Base-by-base conservation (phyloP, 371 early-diverging fungal species). In the Rhizopus stolonifer region DNA sequence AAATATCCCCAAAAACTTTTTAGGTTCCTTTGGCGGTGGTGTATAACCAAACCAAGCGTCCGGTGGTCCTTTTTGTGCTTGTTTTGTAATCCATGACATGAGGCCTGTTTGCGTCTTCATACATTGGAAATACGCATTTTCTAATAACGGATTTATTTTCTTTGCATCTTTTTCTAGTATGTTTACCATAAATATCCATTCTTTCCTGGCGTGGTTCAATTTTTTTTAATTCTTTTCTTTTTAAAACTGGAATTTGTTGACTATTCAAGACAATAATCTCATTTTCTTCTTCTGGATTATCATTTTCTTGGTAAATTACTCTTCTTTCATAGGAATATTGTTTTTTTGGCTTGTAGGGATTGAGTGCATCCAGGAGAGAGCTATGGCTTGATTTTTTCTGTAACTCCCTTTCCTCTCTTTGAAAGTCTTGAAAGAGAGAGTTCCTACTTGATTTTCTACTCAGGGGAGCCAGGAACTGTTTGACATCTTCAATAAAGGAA, bases 41-140 rank as follows among this genome's bases (percentile, higher is more conserved):
- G 54, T 52, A 21, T 64, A 64, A 3, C 60, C 61, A 54, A 64
- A 64, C 51, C 55, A 64, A 29, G 50, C 59, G 54, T 64, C 64
- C 10, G 64, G 64, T 6, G 64, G 64, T 6, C 64, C 64, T 43
- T 64, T 64, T 48, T 64, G 64, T 3, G 58, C 54, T 25, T 64
- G 64, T 24, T 55, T 64, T 13, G 58, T 36, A 19, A 64, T 55
- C 64, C 64, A 64, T 15, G 51, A 53, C 4, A 58, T 33, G 9
- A 64, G 14, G 8, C 46, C 34, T 3, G 64, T 64, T 23, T 53
- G 33, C 11, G 50, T 40, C 29, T 58, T 25, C 55, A 64, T 54
- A 14, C 64, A 58, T 23, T 64, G 54, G 14, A 48, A 10, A 24
- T 48, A 64, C 1, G 59, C 59, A 25, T 43, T 54, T 42, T 58